Evolutionary conservation across 2,329 filamentous ascomycete genomes (phyloP).

Genomic region (Atkinsonella texensis): DNA sequence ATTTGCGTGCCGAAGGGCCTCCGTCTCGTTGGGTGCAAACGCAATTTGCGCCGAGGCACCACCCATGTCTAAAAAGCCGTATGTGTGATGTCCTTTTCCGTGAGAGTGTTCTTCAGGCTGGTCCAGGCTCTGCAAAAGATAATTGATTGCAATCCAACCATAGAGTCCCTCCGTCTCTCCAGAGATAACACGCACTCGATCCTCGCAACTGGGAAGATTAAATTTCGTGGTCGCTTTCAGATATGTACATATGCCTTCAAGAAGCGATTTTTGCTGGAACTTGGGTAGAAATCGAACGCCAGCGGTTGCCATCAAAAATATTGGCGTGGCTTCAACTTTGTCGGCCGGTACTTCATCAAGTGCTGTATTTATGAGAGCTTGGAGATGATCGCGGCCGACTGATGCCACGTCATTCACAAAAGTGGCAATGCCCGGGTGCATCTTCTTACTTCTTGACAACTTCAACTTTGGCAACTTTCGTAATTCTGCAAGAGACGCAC

Average conservation of each 20-base stretch:
- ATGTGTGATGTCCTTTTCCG: constrained; percentile 83
- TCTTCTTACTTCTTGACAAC: constrained; percentile 86
- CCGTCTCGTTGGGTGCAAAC: constrained; percentile 87
- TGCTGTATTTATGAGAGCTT: constrained; percentile 70
- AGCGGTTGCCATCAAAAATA: constrained; percentile 91
- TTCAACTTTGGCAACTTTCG: constrained; percentile 65
- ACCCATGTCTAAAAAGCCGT: constrained; percentile 97
- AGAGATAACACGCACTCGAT: constrained; percentile 87
- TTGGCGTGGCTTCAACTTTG: constrained; percentile 71
- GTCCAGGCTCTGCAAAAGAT: constrained; percentile 85
- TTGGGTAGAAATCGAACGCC: constrained; percentile 81
- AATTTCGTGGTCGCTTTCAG: constrained; percentile 67
- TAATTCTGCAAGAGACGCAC: constrained; percentile 30
- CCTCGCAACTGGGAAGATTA: constrained; percentile 73
- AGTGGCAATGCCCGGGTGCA: constrained; percentile 81
- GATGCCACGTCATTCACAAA: constrained; percentile 67
- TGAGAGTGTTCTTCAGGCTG: constrained; percentile 61
- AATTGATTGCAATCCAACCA: constrained; percentile 96
- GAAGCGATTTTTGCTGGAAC: constrained; percentile 56
- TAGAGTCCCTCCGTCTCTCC: constrained; percentile 94
- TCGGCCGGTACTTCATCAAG: constrained; percentile 63
- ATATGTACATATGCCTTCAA: constrained; percentile 73
- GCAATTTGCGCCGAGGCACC: constrained; percentile 96
- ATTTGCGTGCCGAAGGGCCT: constrained; percentile 77
- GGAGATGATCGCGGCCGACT: constrained; percentile 72